Base-by-base conservation (phyloP, 495 filamentous ascomycete genomes). In the Pseudotulostoma volvatum region DNA sequence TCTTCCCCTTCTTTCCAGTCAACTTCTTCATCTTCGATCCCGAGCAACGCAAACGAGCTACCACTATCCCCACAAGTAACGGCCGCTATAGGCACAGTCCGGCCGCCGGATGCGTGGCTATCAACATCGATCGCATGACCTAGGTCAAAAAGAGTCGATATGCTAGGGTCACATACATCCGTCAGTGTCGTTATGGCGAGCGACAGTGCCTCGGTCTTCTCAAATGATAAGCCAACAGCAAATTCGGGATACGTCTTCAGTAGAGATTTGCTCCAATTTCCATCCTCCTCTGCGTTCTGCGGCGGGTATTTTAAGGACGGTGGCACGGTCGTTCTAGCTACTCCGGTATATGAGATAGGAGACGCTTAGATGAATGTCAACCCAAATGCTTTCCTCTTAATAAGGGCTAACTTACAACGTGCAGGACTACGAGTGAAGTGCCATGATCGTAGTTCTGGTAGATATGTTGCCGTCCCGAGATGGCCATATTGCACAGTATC, bases 401-500 rank as follows among this genome's bases (percentile, higher is more conserved):
- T n/a, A 17, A 34, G 34, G 9, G 11, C 23, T 5, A 28, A 33
- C 54, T 39, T 49, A 61, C 57, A 19, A 31, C 31, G 48, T 28
- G 32, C 40, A 9, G 63, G 50, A n/a, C 45, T 53, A 13, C 66
- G 53, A 41, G 63, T 46, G 51, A 81, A 81, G 7, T 36, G 49
- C 78, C 78, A 83, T 43, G 57, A 32, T 25, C 63, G 57, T n/a
- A 53, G 59, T 9, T 71, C 66, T 14, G 55, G 38, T 44, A 68
- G 54, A 51, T 80, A 83, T 23, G 54, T 40, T 17, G 70, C 60
- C 47, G 61, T 61, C 48, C 77, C 77, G 40, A 76, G 49, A 50
- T 79, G 74, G 63, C 78, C 78, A 61, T 77, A 81, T 37, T 66
- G 67, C 36, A 81, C 68, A 66, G 69, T 68, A 51, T 53, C 60